A percentile compares a stretch with the other conserved stretches of the same genome.
These are phyloP conservation scores for Glycine tomentella DNA, from an alignment of 306 rosid genomes.

Conservation along the genomic window DNA sequence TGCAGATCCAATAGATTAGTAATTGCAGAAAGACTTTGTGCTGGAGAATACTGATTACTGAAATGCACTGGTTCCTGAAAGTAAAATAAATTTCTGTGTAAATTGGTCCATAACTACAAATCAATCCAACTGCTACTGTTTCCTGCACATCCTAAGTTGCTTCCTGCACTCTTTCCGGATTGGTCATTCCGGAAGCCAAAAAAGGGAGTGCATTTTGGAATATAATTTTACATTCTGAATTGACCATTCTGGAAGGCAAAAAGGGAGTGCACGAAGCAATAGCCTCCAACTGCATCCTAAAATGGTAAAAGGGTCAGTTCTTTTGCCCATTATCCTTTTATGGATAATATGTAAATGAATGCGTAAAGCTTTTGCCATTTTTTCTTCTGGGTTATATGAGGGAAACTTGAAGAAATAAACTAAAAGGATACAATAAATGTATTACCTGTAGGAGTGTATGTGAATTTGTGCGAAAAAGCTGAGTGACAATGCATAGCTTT, in stretches of 20 bases:
- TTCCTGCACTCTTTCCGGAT: too few species aligned
- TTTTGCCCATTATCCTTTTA: background rate
- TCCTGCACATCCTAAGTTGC: too few species aligned
- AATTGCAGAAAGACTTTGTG: background rate
- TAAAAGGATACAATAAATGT: background rate
- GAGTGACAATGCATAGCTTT: too few species aligned
- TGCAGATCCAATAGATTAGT: background rate
- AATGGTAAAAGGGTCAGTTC: background rate
- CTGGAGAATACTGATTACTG: background rate
- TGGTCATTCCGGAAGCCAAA: too few species aligned
- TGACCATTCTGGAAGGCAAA: too few species aligned
- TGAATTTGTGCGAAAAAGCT: background rate
- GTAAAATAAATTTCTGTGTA: background rate
- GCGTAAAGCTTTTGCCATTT: background rate
- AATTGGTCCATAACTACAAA: background rate
- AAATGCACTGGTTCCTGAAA: background rate
- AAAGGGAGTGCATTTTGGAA: too few species aligned
- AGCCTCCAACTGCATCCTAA: background rate
- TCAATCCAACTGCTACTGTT: too few species aligned
- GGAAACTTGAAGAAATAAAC: background rate
- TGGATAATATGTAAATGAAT: background rate
- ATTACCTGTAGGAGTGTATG: background rate
- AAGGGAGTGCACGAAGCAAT: too few species aligned
- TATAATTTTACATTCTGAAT: too few species aligned
- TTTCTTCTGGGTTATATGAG: background rate